Evolutionary conservation across 306 rosid genomes (phyloP).

Genomic region (Vicia villosa): DNA sequence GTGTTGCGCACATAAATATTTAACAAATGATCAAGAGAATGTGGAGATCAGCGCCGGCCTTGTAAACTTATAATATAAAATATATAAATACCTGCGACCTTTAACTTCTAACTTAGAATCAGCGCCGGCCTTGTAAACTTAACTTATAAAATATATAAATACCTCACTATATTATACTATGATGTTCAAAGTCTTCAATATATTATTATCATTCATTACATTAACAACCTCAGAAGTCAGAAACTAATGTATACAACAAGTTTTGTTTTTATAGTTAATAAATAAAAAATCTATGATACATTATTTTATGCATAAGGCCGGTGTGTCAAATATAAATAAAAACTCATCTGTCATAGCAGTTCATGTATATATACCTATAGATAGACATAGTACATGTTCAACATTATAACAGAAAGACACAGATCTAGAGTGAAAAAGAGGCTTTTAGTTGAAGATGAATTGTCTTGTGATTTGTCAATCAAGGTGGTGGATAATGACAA

Average conservation of each 20-base stretch:
- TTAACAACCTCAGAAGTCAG: slow-evolving; percentile 49
- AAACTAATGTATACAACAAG: slow-evolving; percentile 11
- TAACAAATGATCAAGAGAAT: slow-evolving; percentile 22
- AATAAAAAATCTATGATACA: slow-evolving; percentile 36
- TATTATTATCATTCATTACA: neutral
- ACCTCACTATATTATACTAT: neutral
- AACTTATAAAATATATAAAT: no score
- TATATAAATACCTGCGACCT: slow-evolving; percentile 21
- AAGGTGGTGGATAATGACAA: no score
- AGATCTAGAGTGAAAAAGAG: neutral
- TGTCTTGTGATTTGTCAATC: no score
- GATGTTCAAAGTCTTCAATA: neutral
- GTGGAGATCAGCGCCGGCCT: slow-evolving; percentile 78
- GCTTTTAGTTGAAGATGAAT: neutral
- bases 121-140: no score
- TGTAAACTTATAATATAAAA: slow-evolving; percentile 2
- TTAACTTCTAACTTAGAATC: neutral
- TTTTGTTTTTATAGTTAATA: slow-evolving; percentile 5
- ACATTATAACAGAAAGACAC: slow-evolving; percentile 1
- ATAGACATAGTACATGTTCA: neutral
- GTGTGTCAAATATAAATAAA: slow-evolving; percentile 24
- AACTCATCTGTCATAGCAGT: slow-evolving; percentile 10
- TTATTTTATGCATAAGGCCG: slow-evolving; percentile 33
- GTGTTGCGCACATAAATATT: slow-evolving; percentile 5
- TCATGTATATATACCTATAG: neutral